Base-by-base conservation (phyloP, 495 filamentous ascomycete genomes). In the Neurospora sp. region DNA sequence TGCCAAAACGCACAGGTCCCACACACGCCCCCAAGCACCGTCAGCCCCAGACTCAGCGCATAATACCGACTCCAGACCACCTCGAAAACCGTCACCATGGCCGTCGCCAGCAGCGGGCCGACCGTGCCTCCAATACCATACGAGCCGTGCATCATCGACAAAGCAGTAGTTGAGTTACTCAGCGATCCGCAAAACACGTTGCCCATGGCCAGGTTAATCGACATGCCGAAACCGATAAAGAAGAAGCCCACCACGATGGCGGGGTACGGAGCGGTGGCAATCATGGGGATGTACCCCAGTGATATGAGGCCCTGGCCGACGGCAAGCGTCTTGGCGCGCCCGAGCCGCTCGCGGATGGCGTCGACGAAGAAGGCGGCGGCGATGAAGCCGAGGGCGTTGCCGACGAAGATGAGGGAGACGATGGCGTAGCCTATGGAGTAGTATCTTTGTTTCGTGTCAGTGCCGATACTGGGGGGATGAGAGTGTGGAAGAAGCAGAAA, bases 321-420 rank as follows among this genome's bases (percentile, higher is more conserved):
- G 5, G 89, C 85, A 37, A 92, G 83, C 38, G 86, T 84, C 71
- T 85, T 89, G 0, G 88, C 88, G 22, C 91, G 87, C 11, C 93
- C 92, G 1, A 94, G 74, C 2, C 87, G 83, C 12, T 89, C 80
- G 41, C 85, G 81, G n/a, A 87, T 76, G 59, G 78, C 82, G 76
- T 91, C 87, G 44, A 89, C 87, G 73, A 89, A 83, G 35, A 91
- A 88, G 2, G 92, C 92, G 4, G 91, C 91, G 59, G 85, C 76
- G 76, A 94, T 89, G 82, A 93, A 96, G 27, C 93, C 93, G 18
- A 91, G 69, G 0, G 93, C 93, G 74, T 92, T 92, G 48, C 89
- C 85, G 37, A 97, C 86, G 83, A 94, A 96, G 76, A 97, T 90
- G 9, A 94, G 80, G 12, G 92, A 93, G 35, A 94, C 90, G 31